Base-by-base conservation (phyloP, 345 rosid genomes). In the Zanthoxylum bungeanum region DNA sequence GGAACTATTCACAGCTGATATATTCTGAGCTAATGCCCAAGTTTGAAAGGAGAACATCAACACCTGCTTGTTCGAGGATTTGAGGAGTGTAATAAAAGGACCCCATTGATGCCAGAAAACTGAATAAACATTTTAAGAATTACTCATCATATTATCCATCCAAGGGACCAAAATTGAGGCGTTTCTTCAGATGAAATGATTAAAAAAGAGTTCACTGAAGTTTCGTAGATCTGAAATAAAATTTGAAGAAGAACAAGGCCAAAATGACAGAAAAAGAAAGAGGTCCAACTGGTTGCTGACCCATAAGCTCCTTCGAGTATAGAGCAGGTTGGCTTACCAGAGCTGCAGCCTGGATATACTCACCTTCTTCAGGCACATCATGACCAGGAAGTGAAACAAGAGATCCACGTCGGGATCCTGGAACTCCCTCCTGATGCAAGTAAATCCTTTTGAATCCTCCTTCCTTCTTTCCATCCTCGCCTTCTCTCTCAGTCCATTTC, bases 81-180 rank as follows among this genome's bases (percentile, higher is more conserved):
- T 92, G 99, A 75, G 99, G 99, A 51, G 98, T 95, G 85, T 95
- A 95, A 83, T 92, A 92, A 22, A n/a, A 95, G 91, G 73, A 95
- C 97, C 60, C 98, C 99, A 60, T 88, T 91, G 76, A 95, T 92
- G 60, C 99, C 98, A 19, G 99, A 88, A 76, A 95, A 86, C 99
- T 95, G 82, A 83, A 76, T 51, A 68, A 11, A 59, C 25, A 69
- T 73, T n/a, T 14, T n/a, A 72, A 4, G 40, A 47, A 73, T 66
- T 21, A 34, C 31, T 66, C 42, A 66, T 33, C 40, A 50, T 34
- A 25, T 36, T 31, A 70, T 60, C 44, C 44, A 30, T 46, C 12
- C 63, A 25, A 44, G 8, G n/a, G 9, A 17, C 53, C 25, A 7
- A 65, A 17, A 49, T 4, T 17, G 37, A 49, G 4, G 46, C 8